Evolutionary conservation across 1,284 basidiomycete genomes (phyloP), one percentile per base, ranked within the genome.

Genomic region (Blastosporella zonata): DNA sequence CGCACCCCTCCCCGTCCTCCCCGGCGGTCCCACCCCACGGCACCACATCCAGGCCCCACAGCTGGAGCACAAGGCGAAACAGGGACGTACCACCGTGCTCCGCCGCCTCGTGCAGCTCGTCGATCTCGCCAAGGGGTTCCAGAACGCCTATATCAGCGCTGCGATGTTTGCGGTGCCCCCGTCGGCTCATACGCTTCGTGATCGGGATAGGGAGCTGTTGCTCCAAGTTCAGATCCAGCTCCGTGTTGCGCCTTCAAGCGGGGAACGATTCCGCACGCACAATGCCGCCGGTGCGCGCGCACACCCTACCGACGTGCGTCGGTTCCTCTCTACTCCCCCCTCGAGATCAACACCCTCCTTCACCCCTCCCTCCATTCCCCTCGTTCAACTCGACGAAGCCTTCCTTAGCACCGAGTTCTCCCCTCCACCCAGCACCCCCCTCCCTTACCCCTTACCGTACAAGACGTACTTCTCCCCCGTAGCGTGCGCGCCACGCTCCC

Each of bases 121-220:
- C 39, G 74, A 74, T 55, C 66, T 77, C 1, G 81, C 81, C 12
- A 74, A 72, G 47, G 72, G 73, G n/a, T 70, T 83, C 55, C 81
- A 83, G 59, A 69, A 67, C 21, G 77, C 77, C 21, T 82, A 81
- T 55, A 72, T 81, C 50, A 67, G 68, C 42, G 75, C 78, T 29
- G 72, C 78, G 5, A 65, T 78, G 62, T 79, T 76, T 60, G 64
- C 70, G 31, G 68, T 72, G 12, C 50, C 59, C 12, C 48, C 56
- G 17, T 53, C 60, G 10, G 54, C 50, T 36, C 58, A 55, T 46
- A 29, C 50, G 27, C 56, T 55, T 39, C 59, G 62, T 44, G 55
- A 27, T 5, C 5, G 25, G 25, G 25, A 27, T 10, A 5, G 25
- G 25, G 25, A 27, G 25, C 5, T 27, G 25, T 10, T 27, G 6